These are phyloP conservation scores for Senna siamea DNA, from an alignment of 306 rosid species.

Conservation along the genomic window DNA sequence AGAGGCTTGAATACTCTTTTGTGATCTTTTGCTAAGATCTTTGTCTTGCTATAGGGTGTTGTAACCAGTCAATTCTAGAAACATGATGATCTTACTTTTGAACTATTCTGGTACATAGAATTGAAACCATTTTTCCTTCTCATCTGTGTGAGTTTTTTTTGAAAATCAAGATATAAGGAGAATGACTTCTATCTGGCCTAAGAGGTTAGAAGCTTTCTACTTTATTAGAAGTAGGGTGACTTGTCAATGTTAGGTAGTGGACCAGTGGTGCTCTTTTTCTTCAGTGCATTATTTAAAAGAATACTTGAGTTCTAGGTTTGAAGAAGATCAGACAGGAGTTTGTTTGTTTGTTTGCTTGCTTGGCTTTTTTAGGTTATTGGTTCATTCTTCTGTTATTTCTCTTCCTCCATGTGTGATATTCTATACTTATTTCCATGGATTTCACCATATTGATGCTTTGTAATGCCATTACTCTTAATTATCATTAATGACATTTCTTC, in stretches of 20 bases:
- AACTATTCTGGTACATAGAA: background rate
- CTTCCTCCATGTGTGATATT: background rate
- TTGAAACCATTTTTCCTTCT: conserved; percentile 3
- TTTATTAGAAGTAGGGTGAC: conserved; percentile 1
- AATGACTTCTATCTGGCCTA: background rate
- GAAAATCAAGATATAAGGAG: background rate
- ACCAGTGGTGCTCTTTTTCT: background rate
- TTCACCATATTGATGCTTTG: conserved; percentile 14
- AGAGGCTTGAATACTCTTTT: conserved; percentile 16
- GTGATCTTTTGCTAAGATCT: conserved; percentile 1
- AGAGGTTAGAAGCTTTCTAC: background rate
- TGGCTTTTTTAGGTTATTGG: conserved; percentile 14
- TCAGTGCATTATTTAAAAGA: conserved; percentile 8
- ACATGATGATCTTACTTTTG: background rate
- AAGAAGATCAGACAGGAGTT: background rate
- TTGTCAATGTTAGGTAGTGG: background rate
- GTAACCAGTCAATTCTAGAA: background rate
- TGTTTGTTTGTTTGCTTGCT: background rate
- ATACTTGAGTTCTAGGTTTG: background rate
- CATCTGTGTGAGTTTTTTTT: background rate
- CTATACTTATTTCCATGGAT: conserved; percentile 19
- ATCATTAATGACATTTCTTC: conserved; percentile 19
- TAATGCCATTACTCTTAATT: background rate
- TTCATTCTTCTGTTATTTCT: background rate
- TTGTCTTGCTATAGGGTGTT: conserved; percentile 7